Evolutionary conservation across 495 filamentous ascomycete genomes (phyloP).

Genomic region (Lophiostoma macrostomum): DNA sequence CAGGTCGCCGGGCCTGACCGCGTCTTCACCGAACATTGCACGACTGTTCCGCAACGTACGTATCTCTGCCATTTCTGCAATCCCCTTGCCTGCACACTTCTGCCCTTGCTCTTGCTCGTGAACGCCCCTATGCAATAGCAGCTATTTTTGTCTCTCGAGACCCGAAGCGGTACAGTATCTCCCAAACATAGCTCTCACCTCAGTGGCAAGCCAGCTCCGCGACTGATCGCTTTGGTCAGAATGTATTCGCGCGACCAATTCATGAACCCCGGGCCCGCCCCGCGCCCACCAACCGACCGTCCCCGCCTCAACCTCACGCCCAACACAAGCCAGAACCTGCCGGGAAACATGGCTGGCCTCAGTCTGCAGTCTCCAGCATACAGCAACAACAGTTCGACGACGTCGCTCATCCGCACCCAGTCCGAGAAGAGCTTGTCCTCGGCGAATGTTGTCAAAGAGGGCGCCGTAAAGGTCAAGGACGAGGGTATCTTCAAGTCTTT

Average conservation of each 20-base stretch:
- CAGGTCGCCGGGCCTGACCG: background rate
- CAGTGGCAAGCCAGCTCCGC: background rate
- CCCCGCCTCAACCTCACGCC: conserved; percentile 73
- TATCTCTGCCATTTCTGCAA: conserved; percentile 5
- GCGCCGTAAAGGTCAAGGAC: conserved; percentile 81
- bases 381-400: conserved; percentile 53
- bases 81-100: no score
- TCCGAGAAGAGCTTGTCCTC: conserved; percentile 59
- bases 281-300: conserved; percentile 80
- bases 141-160: no score
- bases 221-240: conserved; percentile 31
- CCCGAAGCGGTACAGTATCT: no score
- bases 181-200: background rate
- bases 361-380: conserved; percentile 62
- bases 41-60: conserved; percentile 16
- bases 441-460: conserved; percentile 77
- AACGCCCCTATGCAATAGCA: conserved; percentile 11
- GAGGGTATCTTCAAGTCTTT: conserved; percentile 71
- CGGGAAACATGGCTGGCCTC: conserved; percentile 75
- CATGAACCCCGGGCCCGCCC: conserved; percentile 95
- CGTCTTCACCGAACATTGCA: background rate
- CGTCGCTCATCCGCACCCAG: conserved; percentile 57
- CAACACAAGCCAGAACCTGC: conserved; percentile 58
- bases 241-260: conserved; percentile 56
- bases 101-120: no score